Evolutionary conservation across 306 rosid genomes (phyloP).

Genomic region (Inga oerstediana): DNA sequence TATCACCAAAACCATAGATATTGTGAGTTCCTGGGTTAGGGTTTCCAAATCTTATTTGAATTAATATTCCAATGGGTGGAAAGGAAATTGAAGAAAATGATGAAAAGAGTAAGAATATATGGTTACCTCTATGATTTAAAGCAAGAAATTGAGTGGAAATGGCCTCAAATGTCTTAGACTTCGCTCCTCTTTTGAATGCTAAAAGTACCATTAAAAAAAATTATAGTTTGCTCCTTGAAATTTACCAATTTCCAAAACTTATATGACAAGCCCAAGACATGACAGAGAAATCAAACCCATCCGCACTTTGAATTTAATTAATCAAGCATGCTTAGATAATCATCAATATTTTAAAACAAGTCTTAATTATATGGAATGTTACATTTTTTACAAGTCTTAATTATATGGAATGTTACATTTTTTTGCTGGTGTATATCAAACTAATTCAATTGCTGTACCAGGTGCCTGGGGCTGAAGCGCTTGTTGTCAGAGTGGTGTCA

Average conservation of each 20-base stretch:
- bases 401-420: background rate
- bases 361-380: background rate
- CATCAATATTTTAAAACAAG: background rate
- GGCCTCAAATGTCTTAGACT: background rate
- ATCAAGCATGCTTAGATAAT: background rate
- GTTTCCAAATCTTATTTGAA: background rate
- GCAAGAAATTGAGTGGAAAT: background rate
- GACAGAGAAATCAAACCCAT: background rate
- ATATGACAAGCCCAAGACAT: background rate
- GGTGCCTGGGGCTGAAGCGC: slow-evolving; percentile 93
- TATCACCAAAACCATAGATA: background rate
- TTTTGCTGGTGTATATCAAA: slow-evolving; percentile 7
- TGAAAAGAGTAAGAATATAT: background rate
- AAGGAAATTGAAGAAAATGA: background rate
- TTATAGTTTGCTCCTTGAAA: background rate
- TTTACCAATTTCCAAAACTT: background rate
- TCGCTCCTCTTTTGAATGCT: background rate
- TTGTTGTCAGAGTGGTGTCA: slow-evolving; percentile 95
- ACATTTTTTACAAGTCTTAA: background rate
- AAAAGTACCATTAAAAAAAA: too few relatives aligned
- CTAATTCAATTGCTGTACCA: slow-evolving; percentile 43
- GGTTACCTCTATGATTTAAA: background rate
- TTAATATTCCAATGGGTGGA: background rate
- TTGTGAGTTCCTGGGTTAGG: background rate
- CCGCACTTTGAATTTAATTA: background rate